Base-by-base conservation (phyloP, 108 stramenopile species). In the Chaetoceros muelleri region DNA sequence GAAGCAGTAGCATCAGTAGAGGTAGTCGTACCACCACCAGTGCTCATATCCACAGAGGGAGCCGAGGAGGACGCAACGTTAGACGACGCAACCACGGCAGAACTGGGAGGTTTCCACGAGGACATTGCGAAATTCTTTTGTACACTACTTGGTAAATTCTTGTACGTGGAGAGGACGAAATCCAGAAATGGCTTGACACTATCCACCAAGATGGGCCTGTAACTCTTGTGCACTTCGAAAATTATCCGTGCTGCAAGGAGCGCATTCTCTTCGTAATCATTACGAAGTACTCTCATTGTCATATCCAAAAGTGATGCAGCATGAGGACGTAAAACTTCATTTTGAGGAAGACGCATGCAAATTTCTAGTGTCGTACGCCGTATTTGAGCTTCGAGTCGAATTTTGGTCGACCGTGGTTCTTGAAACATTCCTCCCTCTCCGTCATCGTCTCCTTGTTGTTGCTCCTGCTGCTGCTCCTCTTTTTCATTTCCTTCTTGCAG, bases 191-290 rank as follows among this genome's bases (percentile, higher is more conserved):
- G 86, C 34, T 87, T 90, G 13, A 88, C 84, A 29, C 88, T 60
- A 45, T 82, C 82, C 47, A 82, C 84, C 1, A 86, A 75, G 16
- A 66, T 57, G 5, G 79, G 62, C 13, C 85, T 71, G 63, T 83
- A 95, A 34, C 73, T 82, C 64, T 86, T 88, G 73, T 84, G 79
- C 44, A 88, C 56, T 30, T 93, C 90, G 66, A 92, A 91, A 20
- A 95, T 83, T 47, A 93, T 88, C 2, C 79, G 34, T 21, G 79
- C 74, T 21, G 83, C 78, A 28, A 84, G 50, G 47, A 93, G 52
- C 5, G 90, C 90, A 63, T 92, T 90, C 28, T 93, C 90, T 60
- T 95, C 88, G 55, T 80, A 88, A 46, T 95, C 94, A 17, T 60
- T 48, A 28, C 69, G 57, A 24, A 95, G 71, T 16, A 86, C 76